phyloP scores from a whole-genome alignment of 192 early-diverging fungal species.

The Mortierella hygrophila region DNA sequence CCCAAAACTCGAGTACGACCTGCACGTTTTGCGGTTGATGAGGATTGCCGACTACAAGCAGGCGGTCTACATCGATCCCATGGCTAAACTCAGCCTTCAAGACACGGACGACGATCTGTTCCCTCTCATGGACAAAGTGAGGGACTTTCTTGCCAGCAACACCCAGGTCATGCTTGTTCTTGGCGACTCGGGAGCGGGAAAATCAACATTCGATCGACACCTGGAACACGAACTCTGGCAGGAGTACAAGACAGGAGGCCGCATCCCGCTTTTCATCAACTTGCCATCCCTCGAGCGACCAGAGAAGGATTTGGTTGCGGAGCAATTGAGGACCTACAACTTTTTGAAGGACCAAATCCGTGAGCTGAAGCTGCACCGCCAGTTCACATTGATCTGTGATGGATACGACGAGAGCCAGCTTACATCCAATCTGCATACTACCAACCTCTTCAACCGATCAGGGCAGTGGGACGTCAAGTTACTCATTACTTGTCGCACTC shows the following conservation, averaged over 20 bases:
- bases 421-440: background rate
- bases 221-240: background rate
- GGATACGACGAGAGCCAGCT: constrained; percentile 2
- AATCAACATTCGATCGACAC: constrained; percentile 15
- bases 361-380: background rate
- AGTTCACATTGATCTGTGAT: background rate
- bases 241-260: background rate
- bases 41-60: background rate
- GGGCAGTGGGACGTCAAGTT: constrained; percentile 22
- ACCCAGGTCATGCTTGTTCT: constrained; percentile 3
- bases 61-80: background rate
- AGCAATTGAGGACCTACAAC: background rate
- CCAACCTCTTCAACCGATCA: background rate
- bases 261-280: constrained; percentile 7
- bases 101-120: background rate
- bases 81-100: background rate
- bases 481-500: constrained; percentile 23
- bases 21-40: too few species aligned
- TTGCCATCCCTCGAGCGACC: background rate
- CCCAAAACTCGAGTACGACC: background rate
- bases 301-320: background rate
- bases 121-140: background rate
- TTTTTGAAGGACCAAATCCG: background rate
- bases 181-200: constrained; percentile 7
- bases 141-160: background rate